Evolutionary conservation across 2,329 filamentous ascomycete species (phyloP).

Genomic region (Ophiostoma himal-ulmi): DNA sequence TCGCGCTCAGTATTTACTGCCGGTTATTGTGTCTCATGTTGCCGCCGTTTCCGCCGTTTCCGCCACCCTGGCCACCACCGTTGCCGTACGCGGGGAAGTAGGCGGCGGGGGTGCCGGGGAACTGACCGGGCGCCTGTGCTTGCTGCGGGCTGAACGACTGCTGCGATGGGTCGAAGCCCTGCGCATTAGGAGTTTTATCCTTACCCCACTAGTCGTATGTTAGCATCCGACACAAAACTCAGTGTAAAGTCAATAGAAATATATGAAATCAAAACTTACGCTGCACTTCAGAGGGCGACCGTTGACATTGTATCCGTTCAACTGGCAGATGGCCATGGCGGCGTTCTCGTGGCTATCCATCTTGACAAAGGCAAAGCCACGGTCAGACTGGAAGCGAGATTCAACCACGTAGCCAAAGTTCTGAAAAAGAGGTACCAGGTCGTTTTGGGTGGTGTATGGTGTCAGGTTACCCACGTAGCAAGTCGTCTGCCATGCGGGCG

Average conservation of each 20-base stretch:
- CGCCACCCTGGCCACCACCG: constrained; percentile 43
- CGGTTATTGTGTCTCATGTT: constrained; percentile 41
- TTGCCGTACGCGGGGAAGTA: constrained; percentile 95
- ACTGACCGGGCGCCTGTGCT: constrained; percentile 60
- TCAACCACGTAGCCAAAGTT: constrained; percentile 98
- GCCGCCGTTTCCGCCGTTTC: constrained; percentile 36
- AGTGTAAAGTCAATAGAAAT: background rate
- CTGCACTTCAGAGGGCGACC: constrained; percentile 96
- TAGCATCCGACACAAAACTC: background rate
- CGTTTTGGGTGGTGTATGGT: constrained; percentile 89
- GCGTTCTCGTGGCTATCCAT: constrained; percentile 99
- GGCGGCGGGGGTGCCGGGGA: constrained; percentile 68
- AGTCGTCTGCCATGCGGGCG: constrained; percentile 95
- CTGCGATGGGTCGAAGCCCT: constrained; percentile 68
- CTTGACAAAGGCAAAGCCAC: constrained; percentile 97
- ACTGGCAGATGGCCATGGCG: constrained; percentile 95
- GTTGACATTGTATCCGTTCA: constrained; percentile 97
- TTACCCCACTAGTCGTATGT: constrained; percentile 78
- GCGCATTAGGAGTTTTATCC: constrained; percentile 81
- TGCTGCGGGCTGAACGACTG: constrained; percentile 67
- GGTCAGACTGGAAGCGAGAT: constrained; percentile 94
- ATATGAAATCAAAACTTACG: constrained; percentile 54
- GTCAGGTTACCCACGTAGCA: constrained; percentile 97
- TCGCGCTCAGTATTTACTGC: constrained; percentile 44
- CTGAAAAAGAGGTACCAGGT: constrained; percentile 95